Evolutionary conservation across 2,329 filamentous ascomycete species (phyloP).

Genomic region (Paracorniculantispora psalliotae): DNA sequence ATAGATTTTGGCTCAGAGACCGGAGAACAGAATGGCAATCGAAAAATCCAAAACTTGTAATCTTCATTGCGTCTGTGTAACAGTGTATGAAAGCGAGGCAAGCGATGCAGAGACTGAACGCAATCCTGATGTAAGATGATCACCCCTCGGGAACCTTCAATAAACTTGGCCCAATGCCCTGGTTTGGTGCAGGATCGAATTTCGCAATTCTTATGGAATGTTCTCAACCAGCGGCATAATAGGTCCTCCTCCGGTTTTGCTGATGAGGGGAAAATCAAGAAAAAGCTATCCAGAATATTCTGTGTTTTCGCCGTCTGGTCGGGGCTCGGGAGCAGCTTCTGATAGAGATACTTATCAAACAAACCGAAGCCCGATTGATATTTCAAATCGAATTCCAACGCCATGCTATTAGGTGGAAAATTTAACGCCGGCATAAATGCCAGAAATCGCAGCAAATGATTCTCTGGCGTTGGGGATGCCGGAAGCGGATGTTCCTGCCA

Average conservation of each 20-base stretch:
- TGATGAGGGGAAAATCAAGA: conserved; percentile 43
- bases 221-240: conserved; percentile 41
- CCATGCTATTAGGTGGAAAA: not conserved
- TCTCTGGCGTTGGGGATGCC: not conserved
- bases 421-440: not conserved
- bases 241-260: conserved; percentile 30
- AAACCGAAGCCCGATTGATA: conserved; percentile 1
- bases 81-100: conserved; percentile 33
- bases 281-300: conserved; percentile 31
- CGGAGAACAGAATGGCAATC: conserved; percentile 12
- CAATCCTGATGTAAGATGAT: conserved; percentile 44
- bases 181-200: conserved; percentile 36
- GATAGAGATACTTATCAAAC: conserved; percentile 1
- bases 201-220: conserved; percentile 33
- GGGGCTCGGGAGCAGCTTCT: not conserved
- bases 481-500: conserved; percentile 23
- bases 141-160: conserved; percentile 22
- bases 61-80: conserved; percentile 25
- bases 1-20: not conserved
- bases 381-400: not conserved
- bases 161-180: conserved; percentile 46
- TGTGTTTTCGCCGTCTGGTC: not conserved
- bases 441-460: not conserved
- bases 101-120: conserved; percentile 31
- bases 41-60: conserved; percentile 38